Evolutionary conservation across 2,329 filamentous ascomycete genomes (phyloP), one percentile per base, ranked within the genome.

Genomic region (Pyrenochaeta sp.): DNA sequence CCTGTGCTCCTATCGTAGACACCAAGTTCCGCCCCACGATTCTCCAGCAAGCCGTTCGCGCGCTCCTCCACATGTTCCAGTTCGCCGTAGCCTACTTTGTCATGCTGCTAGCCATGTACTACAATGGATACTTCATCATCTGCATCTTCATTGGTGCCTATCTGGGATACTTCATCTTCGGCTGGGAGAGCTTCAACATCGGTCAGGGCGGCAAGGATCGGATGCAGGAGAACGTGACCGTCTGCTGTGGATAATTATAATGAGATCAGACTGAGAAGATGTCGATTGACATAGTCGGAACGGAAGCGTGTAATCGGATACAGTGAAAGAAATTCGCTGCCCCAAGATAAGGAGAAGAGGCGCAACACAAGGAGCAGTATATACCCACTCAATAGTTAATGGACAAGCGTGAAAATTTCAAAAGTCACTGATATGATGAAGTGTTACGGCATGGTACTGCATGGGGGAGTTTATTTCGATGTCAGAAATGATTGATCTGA

Each of bases 61-160:
- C 89, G 0, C 55, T 86, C 5, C 66, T 94, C n/a, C 87, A 93
- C 59, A 85, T 85, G 76, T 41, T 83, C 2, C 87, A 90, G 60
- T 92, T 94, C 62, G 84, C 84, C 0, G 81, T 91, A 2, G 89
- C 87, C 2, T 95, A 93, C 67, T 85, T 93, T 59, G 71, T 93
- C 59, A 93, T 94, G 89, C 70, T 88, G 73, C 63, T 85, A 17
- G 82, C 81, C 3, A 85, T 86, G 82, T 85, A 85, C 57, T 85
- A 80, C 66, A 85, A 85, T 45, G 81, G 76, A 8, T 94, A 91
- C 71, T 79, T 94, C 53, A 89, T 91, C 37, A 68, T 71, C 13
- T 71, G 64, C 40, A 70, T 71, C 42, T 71, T 71, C 51, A 65
- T 70, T 28, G 67, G 68, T 10, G 62, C 64, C 17, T 71, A 58